phyloP scores from a whole-genome alignment of 2,329 filamentous ascomycete genomes.

The Trichothecium sympodiale region DNA sequence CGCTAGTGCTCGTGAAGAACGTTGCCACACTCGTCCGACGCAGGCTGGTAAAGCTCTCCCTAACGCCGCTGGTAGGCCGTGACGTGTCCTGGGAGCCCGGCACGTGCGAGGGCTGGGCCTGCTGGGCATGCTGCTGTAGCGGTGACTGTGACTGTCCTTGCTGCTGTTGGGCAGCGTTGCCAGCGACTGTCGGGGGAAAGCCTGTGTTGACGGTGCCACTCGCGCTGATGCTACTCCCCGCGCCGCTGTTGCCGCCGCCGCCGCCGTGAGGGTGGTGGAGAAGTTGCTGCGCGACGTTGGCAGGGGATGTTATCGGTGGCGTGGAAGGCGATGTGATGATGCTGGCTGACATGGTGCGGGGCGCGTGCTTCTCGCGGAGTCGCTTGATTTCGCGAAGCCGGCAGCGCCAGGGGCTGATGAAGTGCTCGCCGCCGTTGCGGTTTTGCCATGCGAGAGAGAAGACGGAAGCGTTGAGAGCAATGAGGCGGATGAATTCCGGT shows the following conservation, averaged over 20 bases:
- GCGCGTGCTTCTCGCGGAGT: conserved; percentile 58
- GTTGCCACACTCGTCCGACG: conserved; percentile 54
- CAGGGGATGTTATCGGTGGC: conserved; percentile 11
- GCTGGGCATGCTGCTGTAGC: conserved; percentile 10
- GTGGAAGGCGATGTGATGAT: conserved; percentile 12
- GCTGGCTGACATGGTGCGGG: conserved; percentile 6
- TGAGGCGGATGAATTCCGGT: conserved; percentile 73
- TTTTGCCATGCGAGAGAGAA: conserved; percentile 86
- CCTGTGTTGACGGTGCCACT: not conserved
- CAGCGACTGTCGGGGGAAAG: no score
- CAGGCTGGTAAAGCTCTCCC: conserved; percentile 51
- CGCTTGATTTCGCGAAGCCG: conserved; percentile 76
- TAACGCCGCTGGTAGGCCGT: conserved; percentile 36
- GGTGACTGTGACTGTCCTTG: not conserved
- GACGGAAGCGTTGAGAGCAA: conserved; percentile 87
- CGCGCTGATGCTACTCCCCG: not conserved
- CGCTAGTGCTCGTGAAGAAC: conserved; percentile 47
- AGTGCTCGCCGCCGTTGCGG: conserved; percentile 64
- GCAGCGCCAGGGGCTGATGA: conserved; percentile 76
- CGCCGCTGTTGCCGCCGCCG: no score
- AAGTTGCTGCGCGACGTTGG: no score
- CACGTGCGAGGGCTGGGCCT: conserved; percentile 6
- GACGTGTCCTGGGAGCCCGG: conserved; percentile 12
- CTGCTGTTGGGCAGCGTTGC: not conserved
- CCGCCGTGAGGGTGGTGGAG: conserved; percentile 13